These are phyloP conservation scores for Samsoniella hepiali DNA, from an alignment of 2,329 filamentous ascomycete genomes.

Conservation along the genomic window DNA sequence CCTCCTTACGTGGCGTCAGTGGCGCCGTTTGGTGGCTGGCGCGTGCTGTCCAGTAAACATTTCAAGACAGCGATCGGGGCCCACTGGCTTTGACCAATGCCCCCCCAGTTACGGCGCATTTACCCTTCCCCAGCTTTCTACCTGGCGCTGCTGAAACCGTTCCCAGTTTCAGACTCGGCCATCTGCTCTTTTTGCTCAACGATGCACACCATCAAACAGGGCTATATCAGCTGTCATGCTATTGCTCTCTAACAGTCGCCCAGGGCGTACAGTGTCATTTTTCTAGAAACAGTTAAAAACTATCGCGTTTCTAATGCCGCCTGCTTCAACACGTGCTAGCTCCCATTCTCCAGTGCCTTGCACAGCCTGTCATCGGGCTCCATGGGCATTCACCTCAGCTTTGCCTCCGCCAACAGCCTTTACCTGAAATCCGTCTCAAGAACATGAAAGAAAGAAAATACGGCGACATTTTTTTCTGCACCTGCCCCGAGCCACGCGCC, in stretches of 20 bases:
- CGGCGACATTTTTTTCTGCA: no score
- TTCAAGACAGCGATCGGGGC: no score
- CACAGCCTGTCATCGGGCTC: background rate
- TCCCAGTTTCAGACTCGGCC: conserved; percentile 10
- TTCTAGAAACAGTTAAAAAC: no score
- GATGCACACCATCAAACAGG: background rate
- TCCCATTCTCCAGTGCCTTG: background rate
- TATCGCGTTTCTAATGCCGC: no score
- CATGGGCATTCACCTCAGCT: background rate
- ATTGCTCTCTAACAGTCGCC: background rate
- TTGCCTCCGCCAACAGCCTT: background rate
- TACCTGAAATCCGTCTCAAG: background rate
- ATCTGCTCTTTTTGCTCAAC: background rate
- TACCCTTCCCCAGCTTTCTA: background rate
- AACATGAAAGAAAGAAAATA: background rate
- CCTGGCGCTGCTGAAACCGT: conserved; percentile 9
- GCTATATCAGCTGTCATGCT: background rate
- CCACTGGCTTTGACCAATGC: no score
- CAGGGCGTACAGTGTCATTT: no score
- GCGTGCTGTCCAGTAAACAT: no score
- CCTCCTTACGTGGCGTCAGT: no score
- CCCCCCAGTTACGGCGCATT: background rate
- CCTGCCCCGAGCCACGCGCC: background rate
- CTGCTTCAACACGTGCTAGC: background rate
- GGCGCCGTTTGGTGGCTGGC: no score